Base-by-base conservation (phyloP, 352 stramenopile species). In the Globisporangium acanthophoron region DNA sequence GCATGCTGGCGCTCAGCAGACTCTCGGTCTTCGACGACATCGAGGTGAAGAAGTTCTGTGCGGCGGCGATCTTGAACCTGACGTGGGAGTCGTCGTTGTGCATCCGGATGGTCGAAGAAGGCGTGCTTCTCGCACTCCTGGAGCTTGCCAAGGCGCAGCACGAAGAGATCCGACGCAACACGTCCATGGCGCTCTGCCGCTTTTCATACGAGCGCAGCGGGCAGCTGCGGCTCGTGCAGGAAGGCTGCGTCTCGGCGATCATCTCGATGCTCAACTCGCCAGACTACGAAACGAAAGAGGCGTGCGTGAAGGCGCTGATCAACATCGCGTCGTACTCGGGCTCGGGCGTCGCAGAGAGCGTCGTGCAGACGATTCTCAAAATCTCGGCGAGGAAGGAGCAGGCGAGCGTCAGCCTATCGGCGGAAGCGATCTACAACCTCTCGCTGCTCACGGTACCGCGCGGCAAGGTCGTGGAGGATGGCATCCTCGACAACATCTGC, bases 251-350 rank as follows among this genome's bases (percentile, higher is more conserved):
- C 16, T 90, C 84, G 3, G 84, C 84, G 24, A 89, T 93, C 56
- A 70, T 93, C 16, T 91, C 80, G 15, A 92, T 93, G 84, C 71
- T 93, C 29, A 93, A 93, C 62, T 76, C 83, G 11, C 68, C 84
- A 0, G 84, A 93, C 46, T 64, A 73, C n/a, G 79, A 88, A 41
- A 92, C 84, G 1, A 93, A 92, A 56, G 84, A 93, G 56, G 78
- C 84, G 1, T 90, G 84, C 44, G 71, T 93, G n/a, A 93, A 92
- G 57, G 71, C 84, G 8, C 70, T 92, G n/a, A 85, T 93, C 61
- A 93, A 93, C 65, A 90, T 93, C 37, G 79, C 81, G 1, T 92
- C 79, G 3, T 71, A 80, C 29, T 88, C 80, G 2, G 78, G 78
- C 24, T 58, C 75, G 0, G 54, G 73, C 0, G 79, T 93, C 0